These are phyloP conservation scores for Berberis thunbergii DNA, from an alignment of 164 flowering plant genomes.

Conservation along the genomic window DNA sequence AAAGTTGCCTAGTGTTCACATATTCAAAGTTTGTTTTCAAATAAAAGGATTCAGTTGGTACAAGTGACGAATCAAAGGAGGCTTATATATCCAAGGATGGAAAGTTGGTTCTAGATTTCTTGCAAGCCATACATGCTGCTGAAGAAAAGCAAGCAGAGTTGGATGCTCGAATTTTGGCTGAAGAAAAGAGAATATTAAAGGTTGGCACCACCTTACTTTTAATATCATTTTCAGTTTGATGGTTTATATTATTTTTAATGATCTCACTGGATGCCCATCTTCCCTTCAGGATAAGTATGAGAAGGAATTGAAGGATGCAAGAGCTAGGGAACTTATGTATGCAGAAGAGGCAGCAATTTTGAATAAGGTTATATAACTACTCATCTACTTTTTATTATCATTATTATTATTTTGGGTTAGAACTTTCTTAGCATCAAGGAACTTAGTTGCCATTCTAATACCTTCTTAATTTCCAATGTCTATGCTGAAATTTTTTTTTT, in stretches of 20 bases:
- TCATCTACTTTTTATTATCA: not conserved
- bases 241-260: not conserved
- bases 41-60: conserved; percentile 27
- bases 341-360: conserved; percentile 89
- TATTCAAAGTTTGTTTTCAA: conserved; percentile 4
- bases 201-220: conserved; percentile 23
- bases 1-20: not conserved
- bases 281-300: conserved; percentile 67
- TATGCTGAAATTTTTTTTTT: too few species aligned
- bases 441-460: too few species aligned
- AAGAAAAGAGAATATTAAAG: conserved; percentile 74
- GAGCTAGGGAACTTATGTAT: conserved; percentile 89
- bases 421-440: too few species aligned
- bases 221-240: not conserved
- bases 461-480: too few species aligned
- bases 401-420: too few species aligned
- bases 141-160: conserved; percentile 79
- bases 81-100: conserved; percentile 58
- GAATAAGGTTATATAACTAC: conserved; percentile 54
- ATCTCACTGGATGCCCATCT: too few species aligned
- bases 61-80: conserved; percentile 31
- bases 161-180: conserved; percentile 62
- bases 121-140: conserved; percentile 91
- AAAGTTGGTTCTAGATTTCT: conserved; percentile 67
- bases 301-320: conserved; percentile 78